phyloP scores from a whole-genome alignment of 2,329 filamentous ascomycete genomes.

The Ceratocystis colombiana region DNA sequence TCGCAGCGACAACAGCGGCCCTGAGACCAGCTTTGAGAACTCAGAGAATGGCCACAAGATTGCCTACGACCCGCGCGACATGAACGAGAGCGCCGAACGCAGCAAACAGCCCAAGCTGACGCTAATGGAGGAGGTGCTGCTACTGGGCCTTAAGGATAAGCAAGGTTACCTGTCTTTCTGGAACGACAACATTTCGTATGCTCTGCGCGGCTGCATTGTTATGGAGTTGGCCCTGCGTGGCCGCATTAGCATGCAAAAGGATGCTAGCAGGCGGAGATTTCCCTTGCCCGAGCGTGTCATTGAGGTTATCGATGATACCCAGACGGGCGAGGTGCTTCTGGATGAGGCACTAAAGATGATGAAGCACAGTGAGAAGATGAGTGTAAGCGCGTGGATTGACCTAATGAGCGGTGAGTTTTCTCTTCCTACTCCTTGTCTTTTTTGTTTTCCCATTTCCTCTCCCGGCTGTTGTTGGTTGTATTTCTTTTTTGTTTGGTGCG shows the following conservation, averaged over 20 bases:
- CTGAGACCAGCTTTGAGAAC: conserved; percentile 79
- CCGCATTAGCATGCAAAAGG: conserved; percentile 96
- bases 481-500: neutral
- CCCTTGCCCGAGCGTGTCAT: conserved; percentile 87
- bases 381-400: conserved; percentile 97
- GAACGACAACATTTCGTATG: conserved; percentile 99
- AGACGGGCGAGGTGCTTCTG: conserved; percentile 92
- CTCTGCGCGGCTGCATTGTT: conserved; percentile 92
- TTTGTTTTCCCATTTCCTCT: neutral
- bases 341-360: conserved; percentile 99
- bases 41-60: conserved; percentile 97
- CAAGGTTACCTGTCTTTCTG: conserved; percentile 98
- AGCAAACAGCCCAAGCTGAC: conserved; percentile 98
- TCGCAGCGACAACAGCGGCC: conserved; percentile 50
- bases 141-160: conserved; percentile 96
- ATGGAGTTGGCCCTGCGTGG: conserved; percentile 94
- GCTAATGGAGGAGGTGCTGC: conserved; percentile 93
- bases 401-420: conserved; percentile 77
- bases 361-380: conserved; percentile 99
- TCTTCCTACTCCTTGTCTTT: conserved; percentile 17
- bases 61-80: conserved; percentile 91
- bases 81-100: conserved; percentile 90
- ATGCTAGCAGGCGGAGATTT: conserved; percentile 81
- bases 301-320: conserved; percentile 91
- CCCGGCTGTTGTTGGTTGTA: neutral